These are phyloP conservation scores for Aspergillus conjunctus DNA, from an alignment of 495 filamentous ascomycete genomes.

Conservation along the genomic window DNA sequence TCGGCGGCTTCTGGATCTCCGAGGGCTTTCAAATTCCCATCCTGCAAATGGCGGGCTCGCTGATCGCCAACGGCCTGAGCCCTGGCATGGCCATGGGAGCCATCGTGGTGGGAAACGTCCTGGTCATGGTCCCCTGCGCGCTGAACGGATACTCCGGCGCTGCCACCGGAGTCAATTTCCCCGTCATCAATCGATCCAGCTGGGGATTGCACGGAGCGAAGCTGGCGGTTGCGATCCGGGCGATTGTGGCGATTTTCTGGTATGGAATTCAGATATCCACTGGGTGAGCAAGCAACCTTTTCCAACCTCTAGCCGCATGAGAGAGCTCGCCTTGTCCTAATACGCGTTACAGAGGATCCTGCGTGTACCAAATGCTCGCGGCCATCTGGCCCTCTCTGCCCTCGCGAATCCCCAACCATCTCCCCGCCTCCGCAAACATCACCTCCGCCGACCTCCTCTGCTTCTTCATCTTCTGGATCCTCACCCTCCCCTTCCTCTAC, in stretches of 20 bases:
- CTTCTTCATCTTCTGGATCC: constrained; percentile 4
- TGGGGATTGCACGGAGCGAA: background rate
- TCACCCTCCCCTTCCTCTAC: background rate
- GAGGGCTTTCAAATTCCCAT: constrained; percentile 5
- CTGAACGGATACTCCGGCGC: background rate
- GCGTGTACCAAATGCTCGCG: background rate
- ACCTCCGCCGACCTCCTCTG: background rate
- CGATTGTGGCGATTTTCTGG: background rate
- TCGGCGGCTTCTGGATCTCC: constrained; percentile 8
- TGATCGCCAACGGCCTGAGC: background rate
- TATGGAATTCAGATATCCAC: background rate
- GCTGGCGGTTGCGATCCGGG: background rate
- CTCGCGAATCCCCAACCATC: background rate
- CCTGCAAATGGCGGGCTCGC: constrained; percentile 1
- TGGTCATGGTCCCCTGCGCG: background rate
- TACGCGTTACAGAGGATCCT: background rate
- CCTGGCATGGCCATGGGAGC: background rate
- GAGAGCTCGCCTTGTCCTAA: background rate
- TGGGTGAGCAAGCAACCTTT: background rate
- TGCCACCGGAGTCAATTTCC: background rate
- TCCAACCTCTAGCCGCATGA: background rate
- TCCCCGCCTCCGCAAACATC: background rate
- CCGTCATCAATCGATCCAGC: background rate
- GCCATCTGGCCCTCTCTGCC: background rate
- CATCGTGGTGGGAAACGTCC: background rate